phyloP scores from a whole-genome alignment of 2,329 filamentous ascomycete species.

The Rasamsonia emersonii region DNA sequence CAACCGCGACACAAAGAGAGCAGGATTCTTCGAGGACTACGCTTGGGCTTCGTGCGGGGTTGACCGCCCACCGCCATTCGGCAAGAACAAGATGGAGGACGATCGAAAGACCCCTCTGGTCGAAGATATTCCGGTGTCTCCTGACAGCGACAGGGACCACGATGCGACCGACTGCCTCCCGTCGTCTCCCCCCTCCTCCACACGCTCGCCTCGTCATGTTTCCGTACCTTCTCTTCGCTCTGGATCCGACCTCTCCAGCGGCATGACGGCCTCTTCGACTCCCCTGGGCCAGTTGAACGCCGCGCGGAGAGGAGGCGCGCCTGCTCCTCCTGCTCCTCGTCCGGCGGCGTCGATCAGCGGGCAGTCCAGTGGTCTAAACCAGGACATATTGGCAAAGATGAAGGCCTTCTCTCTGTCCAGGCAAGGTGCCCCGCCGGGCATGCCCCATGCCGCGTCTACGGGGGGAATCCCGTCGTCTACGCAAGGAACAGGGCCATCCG shows the following conservation, averaged over 20 bases:
- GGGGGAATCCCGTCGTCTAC: constrained; percentile 20
- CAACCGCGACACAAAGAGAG: too few species aligned
- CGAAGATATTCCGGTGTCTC: constrained; percentile 13
- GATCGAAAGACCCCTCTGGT: constrained; percentile 13
- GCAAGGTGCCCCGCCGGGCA: constrained; percentile 45
- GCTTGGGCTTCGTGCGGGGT: too few species aligned
- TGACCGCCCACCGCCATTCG: too few species aligned
- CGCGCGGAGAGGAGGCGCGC: constrained; percentile 42
- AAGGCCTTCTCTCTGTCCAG: constrained; percentile 60
- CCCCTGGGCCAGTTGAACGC: constrained; percentile 68
- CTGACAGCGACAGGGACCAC: constrained; percentile 13
- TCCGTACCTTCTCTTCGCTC: constrained; percentile 20
- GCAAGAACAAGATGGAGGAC: constrained; percentile 11
- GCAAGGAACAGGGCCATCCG: constrained; percentile 8
- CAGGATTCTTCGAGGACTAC: too few species aligned
- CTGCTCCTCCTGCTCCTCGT: constrained; percentile 13
- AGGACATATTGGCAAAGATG: constrained; percentile 61
- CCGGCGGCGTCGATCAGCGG: constrained; percentile 25
- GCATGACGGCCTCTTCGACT: constrained; percentile 76
- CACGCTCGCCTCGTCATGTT: constrained; percentile 19
- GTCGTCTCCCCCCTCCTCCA: constrained; percentile 17
- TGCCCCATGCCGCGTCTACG: constrained; percentile 25
- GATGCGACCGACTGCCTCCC: constrained; percentile 14
- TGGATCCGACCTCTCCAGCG: constrained; percentile 14
- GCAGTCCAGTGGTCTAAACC: constrained; percentile 45